These are phyloP conservation scores for Pterulicium gracile DNA, from an alignment of 1,284 basidiomycete genomes.

Conservation along the genomic window DNA sequence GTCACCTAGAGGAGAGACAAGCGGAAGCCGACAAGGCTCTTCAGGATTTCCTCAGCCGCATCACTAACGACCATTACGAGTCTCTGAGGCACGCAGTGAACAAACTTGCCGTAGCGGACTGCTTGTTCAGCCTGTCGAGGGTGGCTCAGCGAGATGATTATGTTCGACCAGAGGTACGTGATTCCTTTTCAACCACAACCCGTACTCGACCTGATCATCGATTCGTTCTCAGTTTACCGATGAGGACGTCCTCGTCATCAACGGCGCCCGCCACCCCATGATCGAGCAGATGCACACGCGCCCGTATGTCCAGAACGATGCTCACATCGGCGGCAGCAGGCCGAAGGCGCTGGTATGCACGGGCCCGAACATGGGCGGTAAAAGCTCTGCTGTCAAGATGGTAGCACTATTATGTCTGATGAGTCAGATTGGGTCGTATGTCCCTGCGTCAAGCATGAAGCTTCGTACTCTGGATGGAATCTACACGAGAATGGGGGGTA, in stretches of 20 bases:
- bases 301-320: conserved; percentile 72
- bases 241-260: conserved; percentile 49
- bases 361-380: conserved; percentile 76
- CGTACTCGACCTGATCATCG: background rate
- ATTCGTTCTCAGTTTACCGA: conserved; percentile 34
- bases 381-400: conserved; percentile 71
- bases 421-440: conserved; percentile 63
- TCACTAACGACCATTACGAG: conserved; percentile 56
- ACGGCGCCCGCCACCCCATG: conserved; percentile 74
- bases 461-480: conserved; percentile 78
- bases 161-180: conserved; percentile 35
- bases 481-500: conserved; percentile 79
- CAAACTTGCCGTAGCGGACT: conserved; percentile 76
- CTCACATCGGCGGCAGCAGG: conserved; percentile 42
- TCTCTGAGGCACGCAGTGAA: conserved; percentile 65
- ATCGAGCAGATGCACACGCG: conserved; percentile 67
- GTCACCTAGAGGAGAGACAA: conserved; percentile 54
- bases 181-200: background rate
- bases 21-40: conserved; percentile 62
- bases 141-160: conserved; percentile 70
- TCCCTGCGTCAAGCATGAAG: conserved; percentile 63
- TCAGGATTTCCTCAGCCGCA: conserved; percentile 56
- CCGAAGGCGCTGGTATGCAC: conserved; percentile 70
- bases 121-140: conserved; percentile 58
- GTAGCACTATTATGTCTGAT: conserved; percentile 64